Base-by-base conservation (phyloP, 2,329 filamentous ascomycete genomes). In the Niveomyces coronatus region DNA sequence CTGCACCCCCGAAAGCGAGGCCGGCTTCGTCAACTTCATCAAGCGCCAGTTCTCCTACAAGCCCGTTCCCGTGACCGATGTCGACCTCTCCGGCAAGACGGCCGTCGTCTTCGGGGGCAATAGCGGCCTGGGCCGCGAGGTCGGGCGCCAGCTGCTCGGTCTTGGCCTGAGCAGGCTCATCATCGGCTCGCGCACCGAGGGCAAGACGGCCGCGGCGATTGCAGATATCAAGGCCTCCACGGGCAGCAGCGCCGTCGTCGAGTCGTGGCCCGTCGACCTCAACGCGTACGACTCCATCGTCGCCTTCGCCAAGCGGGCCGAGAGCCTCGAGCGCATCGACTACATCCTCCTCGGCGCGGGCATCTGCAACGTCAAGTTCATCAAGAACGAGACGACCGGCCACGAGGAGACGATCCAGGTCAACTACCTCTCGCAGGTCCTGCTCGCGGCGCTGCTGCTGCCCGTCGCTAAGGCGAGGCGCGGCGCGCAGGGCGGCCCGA, bases 341-440 rank as follows among this genome's bases (percentile, higher is more conserved):
- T 52, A 56, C 9, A 52, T 53, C 10, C 50, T 67, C 24, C 49
- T 60, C 19, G 68, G 55, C 33, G 50, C 52, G 5, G 52, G 63
- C 0, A 23, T 53, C 11, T 26, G 31, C 24, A 18, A 11, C 3
- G 18, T 24, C 4, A 39, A 32, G 10, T 29, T 23, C 15, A 11
- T n/a, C 6, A 10, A 42, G 19, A 42, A 42, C 38, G 45, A 67
- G 3, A 49, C 53, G 3, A 65, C 61, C 0, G 8, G 8, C 2
- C 48, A 55, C 1, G 70, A 73, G 42, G 52, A 52, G 22, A 63
- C 56, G 3, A 51, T 74, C 27, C 68, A 67, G 0, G 59, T 64
- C 31, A 74, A 74, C 41, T 68, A 70, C 13, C 57, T 74, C 39
- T 63, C 57, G 24, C 71, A 65, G 0, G 59, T 70, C 16, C 49